Base-by-base conservation (phyloP, 2,329 filamentous ascomycete species). In the Microdochium bolleyi region DNA sequence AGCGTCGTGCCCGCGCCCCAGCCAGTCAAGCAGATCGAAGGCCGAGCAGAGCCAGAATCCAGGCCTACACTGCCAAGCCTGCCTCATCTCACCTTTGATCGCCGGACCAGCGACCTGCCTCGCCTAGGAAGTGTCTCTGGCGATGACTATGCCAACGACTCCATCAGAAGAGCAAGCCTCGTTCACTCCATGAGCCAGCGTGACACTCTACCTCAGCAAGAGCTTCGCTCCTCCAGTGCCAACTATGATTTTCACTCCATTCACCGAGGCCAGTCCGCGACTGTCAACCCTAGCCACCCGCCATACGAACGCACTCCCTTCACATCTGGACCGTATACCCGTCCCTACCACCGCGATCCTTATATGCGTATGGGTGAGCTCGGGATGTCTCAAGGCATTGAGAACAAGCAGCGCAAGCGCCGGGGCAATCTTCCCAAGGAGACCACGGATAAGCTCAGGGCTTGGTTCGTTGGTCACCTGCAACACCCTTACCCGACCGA, bases 361-460 rank as follows among this genome's bases (percentile, higher is more conserved):
- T 73, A 71, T 55, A 66, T 71, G 57, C 70, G 71, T 13, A 70
- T 70, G 22, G 66, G 67, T 16, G 71, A 76, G 3, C 64, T 72
- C 50, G 66, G 70, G 13, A 66, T 67, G 57, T 67, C 66, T 8
- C 58, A 70, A 52, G 65, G 64, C 19, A 69, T 65, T 2, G 77
- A 80, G 53, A 70, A 63, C 54, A 81, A 78, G 64, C 76, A 76
- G 58, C 72, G 81, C 30, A 85, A 83, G 66, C 78, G 90, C 51
- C 79, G 91, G 38, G 91, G 91, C 1, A 96, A 96, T 63, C 75
- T 96, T 2, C 91, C 91, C n/a, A 95, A 95, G 64, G 87, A 91
- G 52, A 89, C 89, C 0, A 96, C 90, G 0, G 88, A 92, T 64
- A 85, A 88, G 58, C 75, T 96, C 41, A 82, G 88, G 52, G 75